phyloP scores from a whole-genome alignment of 148 eudicot species.

The Bassia scoparia region DNA sequence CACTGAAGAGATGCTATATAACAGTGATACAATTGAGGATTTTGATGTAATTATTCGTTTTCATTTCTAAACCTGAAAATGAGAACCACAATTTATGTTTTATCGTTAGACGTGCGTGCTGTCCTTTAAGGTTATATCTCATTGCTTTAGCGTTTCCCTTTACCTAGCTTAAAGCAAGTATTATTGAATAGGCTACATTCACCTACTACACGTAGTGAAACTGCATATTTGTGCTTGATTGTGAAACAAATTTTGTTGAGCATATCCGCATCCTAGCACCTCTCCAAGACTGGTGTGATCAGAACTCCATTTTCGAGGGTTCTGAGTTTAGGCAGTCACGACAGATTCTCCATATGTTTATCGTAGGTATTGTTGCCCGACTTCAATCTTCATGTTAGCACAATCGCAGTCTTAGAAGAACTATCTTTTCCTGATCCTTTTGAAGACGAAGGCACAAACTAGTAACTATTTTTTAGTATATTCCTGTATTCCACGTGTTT shows the following conservation, averaged over 20 bases:
- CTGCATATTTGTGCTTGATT: too few species aligned
- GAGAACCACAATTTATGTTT: conserved; percentile 14
- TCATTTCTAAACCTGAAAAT: not conserved
- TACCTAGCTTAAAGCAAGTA: not conserved
- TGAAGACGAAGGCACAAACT: too few species aligned
- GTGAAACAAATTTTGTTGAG: not conserved
- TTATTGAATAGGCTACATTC: not conserved
- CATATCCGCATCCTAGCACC: not conserved
- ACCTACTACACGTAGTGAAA: not conserved
- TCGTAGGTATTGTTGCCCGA: not conserved
- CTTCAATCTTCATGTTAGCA: too few species aligned
- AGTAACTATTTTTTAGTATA: too few species aligned
- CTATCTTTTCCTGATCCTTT: too few species aligned
- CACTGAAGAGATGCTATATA: conserved; percentile 4
- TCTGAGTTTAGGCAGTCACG: too few species aligned
- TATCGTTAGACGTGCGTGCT: conserved; percentile 1
- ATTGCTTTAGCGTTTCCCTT: not conserved
- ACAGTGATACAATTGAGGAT: not conserved
- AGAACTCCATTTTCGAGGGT: not conserved
- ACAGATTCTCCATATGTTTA: not conserved
- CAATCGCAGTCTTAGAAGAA: too few species aligned
- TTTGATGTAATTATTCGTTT: conserved; percentile 6
- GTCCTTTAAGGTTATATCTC: not conserved
- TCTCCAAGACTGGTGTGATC: not conserved
- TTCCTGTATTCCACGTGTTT: too few species aligned